These are phyloP conservation scores for Byssoonygena ceratinophila DNA, from an alignment of 2,329 filamentous ascomycete genomes.

Conservation along the genomic window DNA sequence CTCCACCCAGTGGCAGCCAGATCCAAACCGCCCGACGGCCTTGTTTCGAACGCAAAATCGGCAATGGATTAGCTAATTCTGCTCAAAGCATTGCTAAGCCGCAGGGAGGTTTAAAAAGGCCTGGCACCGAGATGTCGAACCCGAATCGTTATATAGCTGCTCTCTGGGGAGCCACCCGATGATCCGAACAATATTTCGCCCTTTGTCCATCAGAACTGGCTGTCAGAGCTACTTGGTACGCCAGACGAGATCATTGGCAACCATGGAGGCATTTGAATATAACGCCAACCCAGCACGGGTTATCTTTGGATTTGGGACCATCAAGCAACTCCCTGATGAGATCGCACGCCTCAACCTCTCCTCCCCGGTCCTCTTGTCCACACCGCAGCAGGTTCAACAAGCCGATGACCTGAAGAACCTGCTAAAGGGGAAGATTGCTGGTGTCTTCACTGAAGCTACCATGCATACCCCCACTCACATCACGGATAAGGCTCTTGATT, in stretches of 20 bases:
- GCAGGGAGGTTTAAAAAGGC: neutral
- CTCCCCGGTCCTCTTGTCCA: constrained; percentile 47
- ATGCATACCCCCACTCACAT: constrained; percentile 54
- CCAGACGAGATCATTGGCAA: neutral
- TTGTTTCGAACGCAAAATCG: neutral
- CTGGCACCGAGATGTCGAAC: neutral
- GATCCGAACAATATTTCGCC: neutral
- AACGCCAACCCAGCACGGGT: constrained; percentile 45
- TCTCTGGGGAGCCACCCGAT: neutral
- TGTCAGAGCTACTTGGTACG: neutral
- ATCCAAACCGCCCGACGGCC: neutral
- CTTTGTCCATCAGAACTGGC: neutral
- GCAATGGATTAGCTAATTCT: constrained; percentile 4
- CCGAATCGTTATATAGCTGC: neutral
- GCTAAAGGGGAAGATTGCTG: constrained; percentile 40
- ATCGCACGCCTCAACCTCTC: constrained; percentile 38
- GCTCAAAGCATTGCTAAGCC: neutral
- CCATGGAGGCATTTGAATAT: constrained; percentile 48
- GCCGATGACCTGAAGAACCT: constrained; percentile 38
- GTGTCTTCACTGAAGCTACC: constrained; percentile 46
- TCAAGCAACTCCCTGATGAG: constrained; percentile 40
- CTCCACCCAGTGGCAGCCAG: constrained; percentile 1
- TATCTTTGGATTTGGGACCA: constrained; percentile 47
- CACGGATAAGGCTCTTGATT: constrained; percentile 47
- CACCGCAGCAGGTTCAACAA: constrained; percentile 42